phyloP scores from a whole-genome alignment of 805 yeast genomes.

The Lachancea mirantina region DNA sequence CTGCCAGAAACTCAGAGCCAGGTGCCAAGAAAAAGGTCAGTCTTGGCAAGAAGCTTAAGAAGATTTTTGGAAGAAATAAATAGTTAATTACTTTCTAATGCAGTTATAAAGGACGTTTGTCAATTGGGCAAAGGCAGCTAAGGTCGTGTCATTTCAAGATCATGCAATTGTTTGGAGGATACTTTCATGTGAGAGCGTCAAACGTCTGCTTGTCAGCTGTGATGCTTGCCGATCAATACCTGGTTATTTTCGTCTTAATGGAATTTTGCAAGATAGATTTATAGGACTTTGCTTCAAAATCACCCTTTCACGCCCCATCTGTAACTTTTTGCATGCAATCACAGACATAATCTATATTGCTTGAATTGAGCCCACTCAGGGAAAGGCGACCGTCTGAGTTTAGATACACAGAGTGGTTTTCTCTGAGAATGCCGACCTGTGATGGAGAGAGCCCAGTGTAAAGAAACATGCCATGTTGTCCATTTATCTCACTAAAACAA shows the following conservation, averaged over 20 bases:
- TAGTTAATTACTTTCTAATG: conserved; percentile 1
- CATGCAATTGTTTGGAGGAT: too few relatives aligned
- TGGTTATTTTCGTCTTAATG: too few relatives aligned
- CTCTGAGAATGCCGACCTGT: conserved; percentile 65
- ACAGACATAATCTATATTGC: conserved; percentile 58
- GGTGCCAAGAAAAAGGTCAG: conserved; percentile 26
- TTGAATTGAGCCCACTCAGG: conserved; percentile 77
- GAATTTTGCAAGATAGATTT: too few relatives aligned
- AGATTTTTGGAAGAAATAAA: conserved; percentile 35
- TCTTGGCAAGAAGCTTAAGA: conserved; percentile 35
- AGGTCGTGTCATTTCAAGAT: too few relatives aligned
- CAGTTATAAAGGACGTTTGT: too few relatives aligned
- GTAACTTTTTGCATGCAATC: conserved; percentile 14
- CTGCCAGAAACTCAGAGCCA: conserved; percentile 5
- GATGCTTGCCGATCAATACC: too few relatives aligned
- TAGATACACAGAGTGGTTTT: conserved; percentile 71
- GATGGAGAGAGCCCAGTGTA: conserved; percentile 72
- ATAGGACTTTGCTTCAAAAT: too few relatives aligned
- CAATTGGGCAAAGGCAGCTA: too few relatives aligned
- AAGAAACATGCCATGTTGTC: conserved; percentile 94
- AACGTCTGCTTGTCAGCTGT: too few relatives aligned
- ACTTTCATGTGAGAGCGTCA: too few relatives aligned
- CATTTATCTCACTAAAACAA: conserved; percentile 50
- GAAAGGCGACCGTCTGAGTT: conserved; percentile 89
- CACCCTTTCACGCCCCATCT: neutral